phyloP scores from a whole-genome alignment of 192 early-diverging fungal species.

The Linnemannia hyalina region DNA sequence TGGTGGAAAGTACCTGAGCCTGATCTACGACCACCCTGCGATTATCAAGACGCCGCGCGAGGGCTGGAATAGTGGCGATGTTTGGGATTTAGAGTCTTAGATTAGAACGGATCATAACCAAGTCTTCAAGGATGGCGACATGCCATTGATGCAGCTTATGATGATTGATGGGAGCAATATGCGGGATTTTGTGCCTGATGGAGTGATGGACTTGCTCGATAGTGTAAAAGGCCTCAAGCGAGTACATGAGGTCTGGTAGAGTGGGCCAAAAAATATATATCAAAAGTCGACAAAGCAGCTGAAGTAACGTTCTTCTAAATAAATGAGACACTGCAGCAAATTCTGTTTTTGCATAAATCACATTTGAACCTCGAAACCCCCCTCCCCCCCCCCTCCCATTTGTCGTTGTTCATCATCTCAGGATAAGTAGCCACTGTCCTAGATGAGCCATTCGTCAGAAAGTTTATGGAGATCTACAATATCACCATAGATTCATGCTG shows the following conservation, averaged over 20 bases:
- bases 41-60: conserved; percentile 29
- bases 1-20: conserved; percentile 50
- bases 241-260: conserved; percentile 33
- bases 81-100: conserved; percentile 31
- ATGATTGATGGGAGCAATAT: conserved; percentile 40
- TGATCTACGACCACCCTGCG: conserved; percentile 35
- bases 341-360: no score
- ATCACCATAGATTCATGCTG: no score
- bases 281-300: neutral
- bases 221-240: conserved; percentile 33
- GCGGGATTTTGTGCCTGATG: conserved; percentile 9
- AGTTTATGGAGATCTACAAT: no score
- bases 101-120: conserved; percentile 21
- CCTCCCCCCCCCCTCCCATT: no score
- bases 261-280: conserved; percentile 15
- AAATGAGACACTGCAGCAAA: no score
- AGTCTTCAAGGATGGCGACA: conserved; percentile 24
- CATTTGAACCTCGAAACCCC: no score
- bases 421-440: no score
- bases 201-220: conserved; percentile 22
- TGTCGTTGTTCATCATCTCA: no score
- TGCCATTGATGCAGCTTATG: conserved; percentile 44
- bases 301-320: no score
- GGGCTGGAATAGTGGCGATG: conserved; percentile 25
- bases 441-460: no score